phyloP scores from a whole-genome alignment of 345 rosid genomes.

The Brassica rapa region DNA sequence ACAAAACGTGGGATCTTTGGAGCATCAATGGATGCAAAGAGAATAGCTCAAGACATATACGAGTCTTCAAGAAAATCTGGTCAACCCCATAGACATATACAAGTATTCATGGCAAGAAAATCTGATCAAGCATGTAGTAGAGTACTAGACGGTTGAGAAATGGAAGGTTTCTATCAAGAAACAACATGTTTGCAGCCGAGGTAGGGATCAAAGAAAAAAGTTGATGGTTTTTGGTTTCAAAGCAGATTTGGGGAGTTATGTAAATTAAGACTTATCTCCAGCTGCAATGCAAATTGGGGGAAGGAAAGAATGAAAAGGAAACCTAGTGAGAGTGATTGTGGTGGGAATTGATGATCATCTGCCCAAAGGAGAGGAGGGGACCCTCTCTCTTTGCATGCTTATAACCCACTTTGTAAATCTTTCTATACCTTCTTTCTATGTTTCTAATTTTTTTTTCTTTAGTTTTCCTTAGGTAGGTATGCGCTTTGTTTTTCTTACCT shows the following conservation, averaged over 20 bases:
- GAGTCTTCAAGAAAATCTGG: background rate
- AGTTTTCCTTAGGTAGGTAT: conserved; percentile 1
- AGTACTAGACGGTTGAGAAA: background rate
- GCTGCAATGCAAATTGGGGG: background rate
- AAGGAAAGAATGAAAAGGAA: background rate
- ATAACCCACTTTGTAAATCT: conserved; percentile 46
- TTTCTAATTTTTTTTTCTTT: background rate
- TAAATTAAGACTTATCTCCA: conserved; percentile 1
- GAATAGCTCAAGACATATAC: background rate
- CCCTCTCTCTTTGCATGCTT: conserved; percentile 47
- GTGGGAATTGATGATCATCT: conserved; percentile 47
- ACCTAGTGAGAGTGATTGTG: conserved; percentile 39
- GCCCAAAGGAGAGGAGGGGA: conserved; percentile 44
- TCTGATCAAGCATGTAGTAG: background rate
- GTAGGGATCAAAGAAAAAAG: background rate
- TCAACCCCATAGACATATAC: background rate
- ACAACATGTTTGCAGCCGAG: background rate
- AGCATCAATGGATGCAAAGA: conserved; percentile 2
- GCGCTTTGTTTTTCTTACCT: background rate
- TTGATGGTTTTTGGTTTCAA: background rate
- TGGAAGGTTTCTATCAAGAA: background rate
- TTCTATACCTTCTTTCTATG: conserved; percentile 29
- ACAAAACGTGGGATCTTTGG: background rate
- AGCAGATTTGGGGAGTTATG: background rate
- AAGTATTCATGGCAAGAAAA: background rate